These are phyloP conservation scores for Cytospora chrysosperma DNA, from an alignment of 2,329 filamentous ascomycete species.

Conservation along the genomic window DNA sequence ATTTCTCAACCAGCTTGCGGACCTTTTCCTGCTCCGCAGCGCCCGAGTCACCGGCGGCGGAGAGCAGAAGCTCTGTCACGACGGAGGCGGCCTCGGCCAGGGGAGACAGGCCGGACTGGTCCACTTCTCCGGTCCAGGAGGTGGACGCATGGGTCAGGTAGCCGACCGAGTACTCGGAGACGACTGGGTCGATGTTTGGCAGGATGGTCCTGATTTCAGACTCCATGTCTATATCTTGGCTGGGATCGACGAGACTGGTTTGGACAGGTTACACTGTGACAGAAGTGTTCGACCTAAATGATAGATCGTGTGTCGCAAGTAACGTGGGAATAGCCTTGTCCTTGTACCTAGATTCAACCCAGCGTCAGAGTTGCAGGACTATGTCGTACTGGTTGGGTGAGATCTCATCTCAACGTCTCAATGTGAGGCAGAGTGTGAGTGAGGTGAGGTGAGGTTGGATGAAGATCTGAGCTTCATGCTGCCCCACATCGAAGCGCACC, in stretches of 20 bases:
- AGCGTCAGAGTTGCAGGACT: conserved; percentile 8
- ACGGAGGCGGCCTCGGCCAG: conserved; percentile 79
- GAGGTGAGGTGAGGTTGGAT: conserved; percentile 5
- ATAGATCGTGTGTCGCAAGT: conserved; percentile 15
- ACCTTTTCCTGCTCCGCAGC: conserved; percentile 73
- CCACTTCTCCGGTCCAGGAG: conserved; percentile 68
- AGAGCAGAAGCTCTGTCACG: conserved; percentile 85
- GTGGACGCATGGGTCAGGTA: conserved; percentile 93
- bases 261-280: neutral
- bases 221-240: conserved; percentile 60
- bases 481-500: conserved; percentile 4
- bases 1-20: conserved; percentile 81
- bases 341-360: neutral
- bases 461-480: conserved; percentile 13
- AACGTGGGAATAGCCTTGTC: neutral
- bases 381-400: conserved; percentile 1
- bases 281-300: neutral
- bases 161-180: conserved; percentile 90
- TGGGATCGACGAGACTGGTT: too few relatives aligned
- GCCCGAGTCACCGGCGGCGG: conserved; percentile 83
- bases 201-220: conserved; percentile 81
- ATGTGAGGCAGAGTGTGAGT: neutral
- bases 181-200: conserved; percentile 81
- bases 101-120: conserved; percentile 68
- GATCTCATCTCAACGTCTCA: too few relatives aligned